phyloP scores from a whole-genome alignment of 768 basidiomycete genomes.

The Amanita pallidorosea region DNA sequence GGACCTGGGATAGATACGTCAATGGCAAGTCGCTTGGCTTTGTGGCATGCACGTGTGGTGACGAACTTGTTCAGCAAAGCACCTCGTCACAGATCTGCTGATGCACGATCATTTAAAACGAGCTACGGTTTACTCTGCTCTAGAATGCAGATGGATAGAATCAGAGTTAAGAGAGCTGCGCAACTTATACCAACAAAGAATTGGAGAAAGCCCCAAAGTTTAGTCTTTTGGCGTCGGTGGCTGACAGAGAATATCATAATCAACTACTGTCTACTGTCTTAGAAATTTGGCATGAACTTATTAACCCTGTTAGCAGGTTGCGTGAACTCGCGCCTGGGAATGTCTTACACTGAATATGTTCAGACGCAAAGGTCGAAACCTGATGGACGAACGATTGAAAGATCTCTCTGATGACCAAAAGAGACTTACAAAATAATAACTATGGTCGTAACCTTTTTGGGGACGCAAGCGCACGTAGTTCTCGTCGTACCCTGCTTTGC shows the following conservation, averaged over 20 bases:
- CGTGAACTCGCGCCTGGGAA: constrained; percentile 3
- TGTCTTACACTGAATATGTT: constrained; percentile 78
- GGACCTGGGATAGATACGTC: constrained; percentile 43
- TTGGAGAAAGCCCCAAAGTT: neutral
- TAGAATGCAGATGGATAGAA: constrained; percentile 57
- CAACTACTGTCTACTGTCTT: constrained; percentile 40
- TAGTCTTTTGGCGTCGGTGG: neutral
- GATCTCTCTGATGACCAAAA: neutral
- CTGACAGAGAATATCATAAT: neutral
- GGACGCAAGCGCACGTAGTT: constrained; percentile 67
- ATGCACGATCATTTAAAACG: constrained; percentile 45
- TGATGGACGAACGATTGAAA: constrained; percentile 15
- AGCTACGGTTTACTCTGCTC: constrained; percentile 51
- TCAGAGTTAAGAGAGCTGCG: constrained; percentile 52
- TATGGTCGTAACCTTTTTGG: constrained; percentile 82
- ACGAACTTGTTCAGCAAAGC: constrained; percentile 32
- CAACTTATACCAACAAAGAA: constrained; percentile 44
- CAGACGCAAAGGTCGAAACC: constrained; percentile 85
- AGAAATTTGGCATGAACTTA: constrained; percentile 83
- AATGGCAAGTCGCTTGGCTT: constrained; percentile 36
- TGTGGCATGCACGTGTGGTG: neutral
- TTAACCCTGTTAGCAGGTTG: constrained; percentile 10
- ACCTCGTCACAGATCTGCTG: constrained; percentile 51
- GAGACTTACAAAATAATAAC: constrained; percentile 71
- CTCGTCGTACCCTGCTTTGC: constrained; percentile 62